Evolutionary conservation across 371 early-diverging fungal genomes (phyloP).

Genomic region (Homolaphlyctis polyrhiza): DNA sequence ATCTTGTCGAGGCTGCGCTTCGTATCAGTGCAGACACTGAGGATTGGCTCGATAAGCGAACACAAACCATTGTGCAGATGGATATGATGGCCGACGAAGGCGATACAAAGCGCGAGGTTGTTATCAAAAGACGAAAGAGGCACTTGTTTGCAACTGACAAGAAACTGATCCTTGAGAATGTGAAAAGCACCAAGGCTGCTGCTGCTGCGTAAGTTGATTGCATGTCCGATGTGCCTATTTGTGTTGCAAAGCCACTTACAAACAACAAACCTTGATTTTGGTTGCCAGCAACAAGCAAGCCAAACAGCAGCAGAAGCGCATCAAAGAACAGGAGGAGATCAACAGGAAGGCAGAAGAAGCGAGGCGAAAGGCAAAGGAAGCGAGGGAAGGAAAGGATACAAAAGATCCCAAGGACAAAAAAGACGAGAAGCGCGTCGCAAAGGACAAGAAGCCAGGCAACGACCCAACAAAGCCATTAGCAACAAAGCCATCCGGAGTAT

Average conservation of each 20-base stretch:
- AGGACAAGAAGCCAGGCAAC: background rate
- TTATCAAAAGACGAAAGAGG: slow-evolving; percentile 5
- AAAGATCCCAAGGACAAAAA: background rate
- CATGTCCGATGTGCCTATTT: too few species aligned
- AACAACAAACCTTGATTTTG: too few species aligned
- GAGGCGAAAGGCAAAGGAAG: background rate
- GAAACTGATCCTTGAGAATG: background rate
- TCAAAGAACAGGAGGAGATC: too few species aligned
- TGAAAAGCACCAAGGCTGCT: background rate
- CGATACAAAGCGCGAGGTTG: background rate
- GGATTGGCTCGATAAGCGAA: slow-evolving; percentile 31
- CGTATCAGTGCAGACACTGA: slow-evolving; percentile 25
- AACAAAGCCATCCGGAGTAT: too few species aligned
- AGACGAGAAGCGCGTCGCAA: background rate
- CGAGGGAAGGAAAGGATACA: background rate
- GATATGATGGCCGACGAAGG: slow-evolving; percentile 4
- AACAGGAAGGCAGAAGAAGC: background rate
- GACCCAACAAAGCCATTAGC: background rate
- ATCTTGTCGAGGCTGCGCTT: slow-evolving; percentile 14
- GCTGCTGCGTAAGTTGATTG: background rate
- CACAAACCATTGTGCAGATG: slow-evolving; percentile 6
- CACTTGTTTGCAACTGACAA: slow-evolving; percentile 11
- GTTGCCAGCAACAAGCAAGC: background rate
- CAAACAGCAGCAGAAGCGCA: background rate
- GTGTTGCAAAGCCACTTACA: too few species aligned